Conservation (phyloP, 1,284 basidiomycete species). For the Kalmanozyma brasiliensis region DNA sequence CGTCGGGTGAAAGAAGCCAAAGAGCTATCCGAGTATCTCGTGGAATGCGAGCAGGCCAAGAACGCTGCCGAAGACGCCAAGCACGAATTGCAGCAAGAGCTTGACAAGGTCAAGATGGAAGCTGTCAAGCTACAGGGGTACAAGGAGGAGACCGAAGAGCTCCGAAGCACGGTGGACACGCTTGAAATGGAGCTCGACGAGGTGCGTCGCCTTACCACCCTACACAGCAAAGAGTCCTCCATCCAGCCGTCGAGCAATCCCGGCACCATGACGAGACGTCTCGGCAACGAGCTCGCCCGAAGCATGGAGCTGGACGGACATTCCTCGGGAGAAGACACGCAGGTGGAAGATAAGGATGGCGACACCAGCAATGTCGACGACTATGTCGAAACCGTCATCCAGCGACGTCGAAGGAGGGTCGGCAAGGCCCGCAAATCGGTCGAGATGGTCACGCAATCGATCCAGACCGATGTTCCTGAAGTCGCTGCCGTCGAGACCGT, state of each 20-base stretch:
- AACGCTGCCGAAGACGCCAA: constrained; percentile 19
- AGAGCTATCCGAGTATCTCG: constrained; percentile 40
- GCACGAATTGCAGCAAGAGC: constrained; percentile 25
- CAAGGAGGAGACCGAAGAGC: constrained; percentile 37
- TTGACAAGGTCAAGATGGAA: constrained; percentile 28
- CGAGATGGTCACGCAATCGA: constrained; percentile 36
- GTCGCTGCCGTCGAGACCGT: constrained; percentile 5
- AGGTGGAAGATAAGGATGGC: constrained; percentile 42
- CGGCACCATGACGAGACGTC: constrained; percentile 20
- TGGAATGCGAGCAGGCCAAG: constrained; percentile 37
- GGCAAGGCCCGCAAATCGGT: constrained; percentile 43
- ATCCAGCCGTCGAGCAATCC: constrained; percentile 64
- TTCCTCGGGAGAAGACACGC: constrained; percentile 41
- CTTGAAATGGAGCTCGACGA: constrained; percentile 49
- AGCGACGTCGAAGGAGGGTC: constrained; percentile 35
- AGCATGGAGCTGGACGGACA: constrained; percentile 30
- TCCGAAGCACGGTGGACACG: constrained; percentile 30
- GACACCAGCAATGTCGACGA: constrained; percentile 43
- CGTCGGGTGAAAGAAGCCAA: constrained; percentile 30
- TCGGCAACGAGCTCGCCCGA: constrained; percentile 46
- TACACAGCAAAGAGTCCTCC: constrained; percentile 39
- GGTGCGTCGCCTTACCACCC: constrained; percentile 29
- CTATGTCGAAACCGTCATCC: constrained; percentile 49
- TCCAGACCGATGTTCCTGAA: constrained; percentile 29
- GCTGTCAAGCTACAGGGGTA: constrained; percentile 28